phyloP scores from a whole-genome alignment of 2,329 filamentous ascomycete genomes.

The Aureobasidium sp. region DNA sequence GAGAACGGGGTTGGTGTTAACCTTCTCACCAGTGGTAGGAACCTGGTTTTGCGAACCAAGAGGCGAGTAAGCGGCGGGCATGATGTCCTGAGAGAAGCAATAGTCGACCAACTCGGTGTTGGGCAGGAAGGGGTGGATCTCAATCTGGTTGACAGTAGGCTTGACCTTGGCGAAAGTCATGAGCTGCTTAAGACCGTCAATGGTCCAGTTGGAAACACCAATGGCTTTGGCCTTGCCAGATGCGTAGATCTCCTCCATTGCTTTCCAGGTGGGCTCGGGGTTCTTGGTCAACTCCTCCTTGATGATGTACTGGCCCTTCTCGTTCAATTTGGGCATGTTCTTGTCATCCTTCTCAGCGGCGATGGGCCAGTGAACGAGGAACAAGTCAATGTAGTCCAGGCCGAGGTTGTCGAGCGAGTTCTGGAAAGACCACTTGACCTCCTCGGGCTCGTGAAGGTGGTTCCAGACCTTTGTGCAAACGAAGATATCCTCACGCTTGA shows the following conservation, averaged over 20 bases:
- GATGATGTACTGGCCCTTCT: slow-evolving; percentile 54
- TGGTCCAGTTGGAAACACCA: slow-evolving; percentile 48
- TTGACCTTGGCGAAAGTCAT: slow-evolving; percentile 36
- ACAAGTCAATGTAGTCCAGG: slow-evolving; percentile 31
- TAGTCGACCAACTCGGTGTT: slow-evolving; percentile 54
- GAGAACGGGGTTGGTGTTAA: slow-evolving; percentile 52
- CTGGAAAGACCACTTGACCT: slow-evolving; percentile 30
- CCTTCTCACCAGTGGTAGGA: slow-evolving; percentile 60
- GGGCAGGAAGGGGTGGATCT: slow-evolving; percentile 53
- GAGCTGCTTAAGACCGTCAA: slow-evolving; percentile 37
- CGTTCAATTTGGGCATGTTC: slow-evolving; percentile 41
- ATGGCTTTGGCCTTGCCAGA: slow-evolving; percentile 49
- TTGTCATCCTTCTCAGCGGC: slow-evolving; percentile 45
- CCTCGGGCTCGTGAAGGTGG: slow-evolving; percentile 39
- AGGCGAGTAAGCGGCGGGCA: slow-evolving; percentile 48
- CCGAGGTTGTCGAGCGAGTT: slow-evolving; percentile 29
- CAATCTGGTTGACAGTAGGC: slow-evolving; percentile 41
- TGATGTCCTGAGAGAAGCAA: slow-evolving; percentile 50
- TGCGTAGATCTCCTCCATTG: slow-evolving; percentile 52
- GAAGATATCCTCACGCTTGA: slow-evolving; percentile 46
- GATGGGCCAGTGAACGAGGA: slow-evolving; percentile 39
- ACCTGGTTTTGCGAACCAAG: slow-evolving; percentile 64
- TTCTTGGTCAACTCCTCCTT: slow-evolving; percentile 60
- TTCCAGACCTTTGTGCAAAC: slow-evolving; percentile 49
- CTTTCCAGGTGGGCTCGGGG: slow-evolving; percentile 55